phyloP scores from a whole-genome alignment of 306 rosid species.

The Pachyrhizus erosus region DNA sequence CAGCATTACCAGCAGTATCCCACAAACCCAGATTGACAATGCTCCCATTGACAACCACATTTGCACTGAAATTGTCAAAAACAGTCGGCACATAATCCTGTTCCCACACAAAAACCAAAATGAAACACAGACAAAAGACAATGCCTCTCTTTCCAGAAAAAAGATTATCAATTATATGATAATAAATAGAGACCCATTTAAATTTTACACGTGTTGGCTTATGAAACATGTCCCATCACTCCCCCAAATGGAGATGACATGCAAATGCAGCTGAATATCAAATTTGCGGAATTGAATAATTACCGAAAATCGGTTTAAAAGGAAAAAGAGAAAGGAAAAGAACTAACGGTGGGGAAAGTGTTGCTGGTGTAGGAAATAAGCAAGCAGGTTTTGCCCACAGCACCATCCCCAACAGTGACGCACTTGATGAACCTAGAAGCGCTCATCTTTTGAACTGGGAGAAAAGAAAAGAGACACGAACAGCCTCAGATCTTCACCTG shows the following conservation, averaged over 20 bases:
- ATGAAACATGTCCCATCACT: background rate
- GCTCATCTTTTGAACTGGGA: conserved; percentile 64
- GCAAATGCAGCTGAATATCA: background rate
- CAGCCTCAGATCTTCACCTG: conserved; percentile 99
- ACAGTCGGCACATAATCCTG: conserved; percentile 98
- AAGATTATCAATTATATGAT: background rate
- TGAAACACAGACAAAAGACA: background rate
- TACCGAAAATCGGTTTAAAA: background rate
- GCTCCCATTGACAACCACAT: conserved; percentile 96
- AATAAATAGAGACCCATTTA: conserved; percentile 1
- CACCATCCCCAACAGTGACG: conserved; percentile 99
- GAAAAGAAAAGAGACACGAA: conserved; percentile 15
- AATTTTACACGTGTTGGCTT: background rate
- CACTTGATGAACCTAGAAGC: conserved; percentile 99
- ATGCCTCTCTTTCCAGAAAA: background rate
- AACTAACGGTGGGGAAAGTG: conserved; percentile 93
- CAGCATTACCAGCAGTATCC: conserved; percentile 95
- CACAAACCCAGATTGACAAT: conserved; percentile 98
- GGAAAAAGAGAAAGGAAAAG: background rate
- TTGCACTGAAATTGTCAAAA: conserved; percentile 98
- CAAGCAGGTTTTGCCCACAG: conserved; percentile 98
- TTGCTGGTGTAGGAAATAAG: conserved; percentile 99
- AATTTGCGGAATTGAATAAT: background rate
- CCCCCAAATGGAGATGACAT: conserved; percentile 15
- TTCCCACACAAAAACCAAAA: conserved; percentile 47